phyloP scores from a whole-genome alignment of 768 basidiomycete species.

The Gloeostereum incarnatum region DNA sequence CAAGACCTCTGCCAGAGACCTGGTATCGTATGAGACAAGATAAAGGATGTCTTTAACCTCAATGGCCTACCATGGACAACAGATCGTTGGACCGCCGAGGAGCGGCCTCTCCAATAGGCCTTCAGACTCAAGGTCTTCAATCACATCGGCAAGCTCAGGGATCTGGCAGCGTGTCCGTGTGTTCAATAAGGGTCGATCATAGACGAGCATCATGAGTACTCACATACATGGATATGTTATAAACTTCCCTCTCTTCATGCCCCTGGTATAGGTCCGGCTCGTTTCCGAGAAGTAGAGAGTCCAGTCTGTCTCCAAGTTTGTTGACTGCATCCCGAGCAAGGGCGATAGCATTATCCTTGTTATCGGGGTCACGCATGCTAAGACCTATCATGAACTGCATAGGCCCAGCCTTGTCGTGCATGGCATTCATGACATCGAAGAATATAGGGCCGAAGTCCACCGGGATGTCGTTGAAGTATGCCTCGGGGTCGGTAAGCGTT shows the following conservation, averaged over 20 bases:
- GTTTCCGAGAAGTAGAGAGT: slow-evolving; percentile 25
- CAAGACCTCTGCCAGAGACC: slow-evolving; percentile 22
- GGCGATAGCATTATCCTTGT: slow-evolving; percentile 16
- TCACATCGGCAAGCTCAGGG: slow-evolving; percentile 17
- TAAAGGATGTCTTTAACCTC: background rate
- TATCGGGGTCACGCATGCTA: slow-evolving; percentile 20
- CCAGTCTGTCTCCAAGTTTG: slow-evolving; percentile 20
- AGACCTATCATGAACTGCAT: slow-evolving; percentile 26
- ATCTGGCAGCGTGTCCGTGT: slow-evolving; percentile 12
- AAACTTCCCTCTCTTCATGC: slow-evolving; percentile 20
- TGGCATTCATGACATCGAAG: slow-evolving; percentile 26
- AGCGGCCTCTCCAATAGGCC: slow-evolving; percentile 12
- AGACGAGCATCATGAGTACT: slow-evolving; percentile 1
- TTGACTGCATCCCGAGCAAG: slow-evolving; percentile 18
- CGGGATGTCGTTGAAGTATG: slow-evolving; percentile 22
- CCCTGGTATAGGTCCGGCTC: slow-evolving; percentile 26
- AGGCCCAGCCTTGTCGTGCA: slow-evolving; percentile 22
- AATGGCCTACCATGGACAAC: slow-evolving; percentile 20
- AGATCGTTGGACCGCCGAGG: slow-evolving; percentile 22
- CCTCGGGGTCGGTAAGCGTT: slow-evolving; percentile 21
- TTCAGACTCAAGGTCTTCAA: slow-evolving; percentile 16
- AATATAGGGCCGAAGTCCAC: slow-evolving; percentile 15
- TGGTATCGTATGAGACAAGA: slow-evolving; percentile 4
- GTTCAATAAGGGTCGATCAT: background rate
- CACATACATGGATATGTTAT: slow-evolving; percentile 21